Conservation (phyloP, 1,284 basidiomycete genomes). For the Leccinum pachyderme region DNA sequence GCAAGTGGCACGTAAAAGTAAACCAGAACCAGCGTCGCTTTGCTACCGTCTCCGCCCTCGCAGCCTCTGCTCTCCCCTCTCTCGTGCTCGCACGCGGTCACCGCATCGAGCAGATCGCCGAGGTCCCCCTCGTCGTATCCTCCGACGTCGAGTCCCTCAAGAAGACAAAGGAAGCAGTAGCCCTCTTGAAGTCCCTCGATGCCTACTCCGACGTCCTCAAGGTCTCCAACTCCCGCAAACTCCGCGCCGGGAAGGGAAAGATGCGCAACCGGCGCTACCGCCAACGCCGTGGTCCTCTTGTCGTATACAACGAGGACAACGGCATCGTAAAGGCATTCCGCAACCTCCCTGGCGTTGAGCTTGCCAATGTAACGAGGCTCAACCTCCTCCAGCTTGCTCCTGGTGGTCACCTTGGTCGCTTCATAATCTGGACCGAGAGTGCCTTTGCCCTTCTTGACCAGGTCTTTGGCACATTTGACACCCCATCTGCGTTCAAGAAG, state of each 20-base stretch:
- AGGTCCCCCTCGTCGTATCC: slow-evolving; percentile 93
- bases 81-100: slow-evolving; percentile 99
- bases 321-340: slow-evolving; percentile 98
- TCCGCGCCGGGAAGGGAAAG: slow-evolving; percentile 98
- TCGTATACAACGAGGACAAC: slow-evolving; percentile 98
- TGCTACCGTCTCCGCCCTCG: slow-evolving; percentile 96
- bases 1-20: slow-evolving; percentile 99
- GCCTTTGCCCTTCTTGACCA: slow-evolving; percentile 94
- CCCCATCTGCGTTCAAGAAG: slow-evolving; percentile 85
- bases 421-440: slow-evolving; percentile 98
- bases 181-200: slow-evolving; percentile 86
- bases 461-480: slow-evolving; percentile 93
- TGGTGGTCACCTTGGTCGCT: slow-evolving; percentile 98
- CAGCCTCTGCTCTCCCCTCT: slow-evolving; percentile 96
- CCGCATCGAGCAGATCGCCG: slow-evolving; percentile 96
- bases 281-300: slow-evolving; percentile 95
- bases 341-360: slow-evolving; percentile 98
- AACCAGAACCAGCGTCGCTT: slow-evolving; percentile 99
- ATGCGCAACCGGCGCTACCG: slow-evolving; percentile 95
- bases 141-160: slow-evolving; percentile 81
- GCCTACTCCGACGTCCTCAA: slow-evolving; percentile 96
- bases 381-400: slow-evolving; percentile 99
- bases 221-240: slow-evolving; percentile 96
- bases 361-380: slow-evolving; percentile 91
- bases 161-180: slow-evolving; percentile 98